These are phyloP conservation scores for Populus pruinosa DNA, from an alignment of 345 rosid species.

Conservation along the genomic window DNA sequence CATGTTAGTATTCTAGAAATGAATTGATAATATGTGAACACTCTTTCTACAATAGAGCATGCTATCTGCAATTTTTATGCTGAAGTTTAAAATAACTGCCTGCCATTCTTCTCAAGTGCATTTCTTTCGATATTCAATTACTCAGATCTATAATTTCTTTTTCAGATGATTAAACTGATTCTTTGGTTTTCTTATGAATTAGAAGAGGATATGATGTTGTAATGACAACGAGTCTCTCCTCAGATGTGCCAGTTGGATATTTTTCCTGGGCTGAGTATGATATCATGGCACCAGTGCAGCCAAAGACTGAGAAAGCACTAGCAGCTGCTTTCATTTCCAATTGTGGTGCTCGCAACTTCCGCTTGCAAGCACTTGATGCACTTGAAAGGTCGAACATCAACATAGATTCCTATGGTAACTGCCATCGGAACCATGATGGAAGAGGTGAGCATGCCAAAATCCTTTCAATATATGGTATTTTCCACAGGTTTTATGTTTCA, in stretches of 20 bases:
- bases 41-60: not conserved
- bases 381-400: conserved; percentile 53
- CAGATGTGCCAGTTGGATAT: conserved; percentile 98
- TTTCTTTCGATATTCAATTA: not conserved
- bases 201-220: conserved; percentile 74
- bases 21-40: not conserved
- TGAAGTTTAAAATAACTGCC: not conserved
- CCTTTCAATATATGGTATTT: not conserved
- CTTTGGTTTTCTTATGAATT: conserved; percentile 17
- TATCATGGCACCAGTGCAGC: conserved; percentile 83
- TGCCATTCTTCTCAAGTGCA: not conserved
- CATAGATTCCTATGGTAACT: conserved; percentile 90
- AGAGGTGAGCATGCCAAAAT: conserved; percentile 39
- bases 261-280: conserved; percentile 99
- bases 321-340: conserved; percentile 99
- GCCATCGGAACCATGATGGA: conserved; percentile 80
- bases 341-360: conserved; percentile 85
- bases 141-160: not conserved
- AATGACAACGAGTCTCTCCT: conserved; percentile 97
- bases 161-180: conserved; percentile 6
- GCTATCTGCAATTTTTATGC: not conserved
- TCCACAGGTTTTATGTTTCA: not conserved
- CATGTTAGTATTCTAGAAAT: not conserved
- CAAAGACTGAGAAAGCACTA: conserved; percentile 73
- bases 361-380: conserved; percentile 76